Conservation (phyloP, 345 rosid species). For the Salix brachista region DNA sequence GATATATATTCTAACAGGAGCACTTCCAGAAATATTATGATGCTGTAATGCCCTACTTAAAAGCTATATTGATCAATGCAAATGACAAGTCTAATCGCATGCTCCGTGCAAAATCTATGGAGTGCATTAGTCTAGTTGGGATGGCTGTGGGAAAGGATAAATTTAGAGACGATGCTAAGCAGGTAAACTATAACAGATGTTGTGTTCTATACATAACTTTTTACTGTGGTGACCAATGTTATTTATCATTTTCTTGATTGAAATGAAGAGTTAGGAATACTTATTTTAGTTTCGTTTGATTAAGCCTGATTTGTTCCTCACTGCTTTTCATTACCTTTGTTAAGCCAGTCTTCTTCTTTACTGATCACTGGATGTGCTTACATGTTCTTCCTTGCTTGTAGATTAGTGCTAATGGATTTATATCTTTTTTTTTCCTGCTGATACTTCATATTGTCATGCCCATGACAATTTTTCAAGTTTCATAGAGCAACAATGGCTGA, state of each 20-base stretch:
- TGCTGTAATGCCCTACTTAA: slow-evolving; percentile 92
- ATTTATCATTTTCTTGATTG: not conserved
- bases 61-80: slow-evolving; percentile 78
- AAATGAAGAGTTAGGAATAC: not conserved
- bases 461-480: not conserved
- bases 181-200: slow-evolving; percentile 41
- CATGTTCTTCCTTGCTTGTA: not conserved
- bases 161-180: slow-evolving; percentile 86
- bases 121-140: slow-evolving; percentile 96
- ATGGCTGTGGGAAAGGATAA: slow-evolving; percentile 99
- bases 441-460: not conserved
- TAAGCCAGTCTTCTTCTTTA: not conserved
- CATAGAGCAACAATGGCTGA: not conserved
- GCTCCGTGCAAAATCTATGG: slow-evolving; percentile 99
- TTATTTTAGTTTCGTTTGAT: not conserved
- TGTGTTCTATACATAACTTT: not conserved
- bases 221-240: not conserved
- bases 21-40: slow-evolving; percentile 94
- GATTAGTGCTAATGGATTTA: not conserved
- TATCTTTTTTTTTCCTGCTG: not conserved
- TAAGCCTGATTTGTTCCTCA: not conserved
- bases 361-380: not conserved
- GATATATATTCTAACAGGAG: slow-evolving; percentile 48
- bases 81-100: slow-evolving; percentile 87
- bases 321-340: not conserved